Conservation (phyloP, 257 asterid genomes). For the Gardenia jasminoides region DNA sequence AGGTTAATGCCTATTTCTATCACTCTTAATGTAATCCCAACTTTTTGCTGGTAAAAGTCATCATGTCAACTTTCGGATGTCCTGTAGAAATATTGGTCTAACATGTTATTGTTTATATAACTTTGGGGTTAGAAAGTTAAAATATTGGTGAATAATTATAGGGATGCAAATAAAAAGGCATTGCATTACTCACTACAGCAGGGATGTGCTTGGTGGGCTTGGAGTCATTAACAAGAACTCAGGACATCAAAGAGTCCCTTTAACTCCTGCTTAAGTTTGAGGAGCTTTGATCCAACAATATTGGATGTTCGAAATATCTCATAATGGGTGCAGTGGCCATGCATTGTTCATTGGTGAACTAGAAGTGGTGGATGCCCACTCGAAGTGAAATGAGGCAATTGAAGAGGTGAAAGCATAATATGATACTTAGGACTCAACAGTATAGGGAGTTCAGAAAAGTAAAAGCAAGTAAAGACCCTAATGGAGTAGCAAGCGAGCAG, state of each 20-base stretch:
- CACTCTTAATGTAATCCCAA: not conserved
- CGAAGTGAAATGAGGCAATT: not conserved
- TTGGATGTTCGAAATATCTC: not conserved
- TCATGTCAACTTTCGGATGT: not conserved
- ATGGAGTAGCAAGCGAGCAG: too few relatives aligned
- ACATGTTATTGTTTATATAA: not conserved
- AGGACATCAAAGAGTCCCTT: not conserved
- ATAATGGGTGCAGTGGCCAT: not conserved
- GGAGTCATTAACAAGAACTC: not conserved
- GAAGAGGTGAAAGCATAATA: not conserved
- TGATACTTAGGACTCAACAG: not conserved
- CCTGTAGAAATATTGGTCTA: not conserved
- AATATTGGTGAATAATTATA: not conserved
- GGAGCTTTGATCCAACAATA: not conserved
- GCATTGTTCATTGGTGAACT: not conserved
- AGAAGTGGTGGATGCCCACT: too few relatives aligned
- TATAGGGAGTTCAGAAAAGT: not conserved
- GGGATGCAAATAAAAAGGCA: not conserved
- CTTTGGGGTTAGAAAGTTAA: not conserved
- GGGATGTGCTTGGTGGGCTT: not conserved
- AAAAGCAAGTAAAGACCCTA: not conserved
- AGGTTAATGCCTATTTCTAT: slow-evolving; percentile 40
- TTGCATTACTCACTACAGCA: not conserved
- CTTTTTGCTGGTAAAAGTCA: not conserved
- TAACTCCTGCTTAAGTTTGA: not conserved